A percentile compares a stretch with the other conserved stretches of the same genome.
phyloP scores from a whole-genome alignment of 225 moss, liverwort and hornwort genomes.

The Physcomitrellopsis africana region DNA sequence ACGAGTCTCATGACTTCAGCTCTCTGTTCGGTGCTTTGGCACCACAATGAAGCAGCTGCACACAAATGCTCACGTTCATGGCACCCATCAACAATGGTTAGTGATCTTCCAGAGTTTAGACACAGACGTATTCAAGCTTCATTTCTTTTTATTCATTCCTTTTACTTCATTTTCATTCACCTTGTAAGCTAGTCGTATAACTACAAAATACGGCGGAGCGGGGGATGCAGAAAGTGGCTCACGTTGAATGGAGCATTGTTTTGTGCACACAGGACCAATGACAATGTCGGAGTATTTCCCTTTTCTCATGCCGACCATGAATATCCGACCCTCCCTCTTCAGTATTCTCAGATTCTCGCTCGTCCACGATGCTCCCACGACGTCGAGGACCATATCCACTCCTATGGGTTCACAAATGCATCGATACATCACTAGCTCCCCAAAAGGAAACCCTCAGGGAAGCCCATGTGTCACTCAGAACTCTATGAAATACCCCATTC shows the following conservation, averaged over 20 bases:
- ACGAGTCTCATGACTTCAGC: constrained; percentile 68
- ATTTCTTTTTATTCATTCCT: too few relatives aligned
- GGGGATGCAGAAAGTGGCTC: background rate
- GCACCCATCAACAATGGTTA: background rate
- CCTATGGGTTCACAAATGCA: constrained; percentile 31
- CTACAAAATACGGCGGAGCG: background rate
- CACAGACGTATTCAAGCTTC: background rate
- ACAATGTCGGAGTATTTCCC: constrained; percentile 59
- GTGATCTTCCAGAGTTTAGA: background rate
- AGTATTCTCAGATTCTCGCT: constrained; percentile 71
- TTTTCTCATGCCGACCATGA: constrained; percentile 61
- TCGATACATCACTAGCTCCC: background rate
- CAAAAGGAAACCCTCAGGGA: too few relatives aligned
- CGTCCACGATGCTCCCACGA: constrained; percentile 72
- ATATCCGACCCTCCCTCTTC: constrained; percentile 67
- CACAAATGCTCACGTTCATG: background rate
- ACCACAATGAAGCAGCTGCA: constrained; percentile 62
- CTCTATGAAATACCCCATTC: too few relatives aligned
- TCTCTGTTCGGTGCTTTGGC: constrained; percentile 47
- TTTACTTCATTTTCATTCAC: background rate
- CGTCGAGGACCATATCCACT: constrained; percentile 80
- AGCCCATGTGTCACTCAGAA: too few relatives aligned
- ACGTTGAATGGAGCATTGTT: constrained; percentile 69
- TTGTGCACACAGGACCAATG: constrained; percentile 51
- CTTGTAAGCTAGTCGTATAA: background rate